Base-by-base conservation (phyloP, 1,139 yeast species). In the Yamadazyma songkhlaensis region DNA sequence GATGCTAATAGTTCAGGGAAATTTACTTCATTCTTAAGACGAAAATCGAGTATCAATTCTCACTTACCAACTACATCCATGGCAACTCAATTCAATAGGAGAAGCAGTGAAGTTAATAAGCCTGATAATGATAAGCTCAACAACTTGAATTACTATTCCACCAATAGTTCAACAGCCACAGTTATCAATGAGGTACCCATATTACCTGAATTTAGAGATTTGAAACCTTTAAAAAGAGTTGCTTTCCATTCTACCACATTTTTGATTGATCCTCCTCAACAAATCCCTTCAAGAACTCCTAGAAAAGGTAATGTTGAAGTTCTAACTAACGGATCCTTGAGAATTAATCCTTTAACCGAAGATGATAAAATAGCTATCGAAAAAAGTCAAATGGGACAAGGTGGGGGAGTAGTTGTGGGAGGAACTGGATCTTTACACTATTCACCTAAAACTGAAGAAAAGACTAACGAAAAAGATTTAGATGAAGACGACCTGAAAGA, bases 331-430 rank as follows among this genome's bases (percentile, higher is more conserved):
- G 92, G 92, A 0, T 67, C 73, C 2, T 67, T 82, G 10, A 68
- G 75, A 10, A 71, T 84, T 15, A 81, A 81, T 47, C 82, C 84
- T 25, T 59, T 84, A 29, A 64, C 79, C 2, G 79, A 83, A 15
- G 84, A 79, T 36, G 89, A 82, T 38, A 74, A 70, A 47, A 64
- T 42, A 20, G 59, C 61, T 14, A 50, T 61, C 23, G 63, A 74
- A 37, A 72, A 74, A 39, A 63, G 80, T 2, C 60, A 74, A 42
- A 60, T 67, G 41, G 74, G 80, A 0, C 64, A 72, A 15, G 82
- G 83, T 20, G 79, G 83, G n/a, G 92, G 92, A 12, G 68, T 84
- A 14, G 88, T 84, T 3, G 90, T 84, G 26, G 94, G 94, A 23
- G 94, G 94, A 1, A 68, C 85, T 4, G 88, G 87, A 0, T 80